These are phyloP conservation scores for Calonectria montana DNA, from an alignment of 2,329 filamentous ascomycete genomes.

Conservation along the genomic window DNA sequence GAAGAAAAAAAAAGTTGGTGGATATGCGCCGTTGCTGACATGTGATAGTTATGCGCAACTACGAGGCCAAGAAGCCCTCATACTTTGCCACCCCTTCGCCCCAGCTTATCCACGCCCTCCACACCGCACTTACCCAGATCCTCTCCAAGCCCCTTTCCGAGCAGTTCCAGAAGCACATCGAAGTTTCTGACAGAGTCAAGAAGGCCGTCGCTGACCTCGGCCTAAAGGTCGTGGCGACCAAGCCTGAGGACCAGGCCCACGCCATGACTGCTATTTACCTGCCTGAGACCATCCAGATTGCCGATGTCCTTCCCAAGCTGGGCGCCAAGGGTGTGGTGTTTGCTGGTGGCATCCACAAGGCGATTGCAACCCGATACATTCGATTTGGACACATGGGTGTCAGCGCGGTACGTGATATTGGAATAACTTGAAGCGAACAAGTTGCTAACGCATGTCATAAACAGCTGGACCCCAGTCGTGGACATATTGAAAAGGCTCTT, in stretches of 20 bases:
- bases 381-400: conserved; percentile 99
- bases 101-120: conserved; percentile 90
- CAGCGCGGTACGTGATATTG: conserved; percentile 72
- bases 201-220: conserved; percentile 83
- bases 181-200: conserved; percentile 87
- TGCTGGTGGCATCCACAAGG: conserved; percentile 94
- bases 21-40: conserved; percentile 25
- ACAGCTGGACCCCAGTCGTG: conserved; percentile 78
- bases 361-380: conserved; percentile 93
- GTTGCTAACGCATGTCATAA: conserved; percentile 32
- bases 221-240: conserved; percentile 85
- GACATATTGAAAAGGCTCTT: conserved; percentile 87
- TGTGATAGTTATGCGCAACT: conserved; percentile 90
- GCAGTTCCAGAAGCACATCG: conserved; percentile 84
- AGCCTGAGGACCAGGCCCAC: conserved; percentile 92
- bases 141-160: conserved; percentile 82
- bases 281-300: conserved; percentile 82
- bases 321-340: conserved; percentile 91
- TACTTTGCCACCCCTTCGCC: conserved; percentile 98
- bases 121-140: conserved; percentile 90
- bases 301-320: conserved; percentile 87
- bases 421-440: not conserved
- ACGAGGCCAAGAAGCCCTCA: conserved; percentile 95
- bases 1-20: not conserved
- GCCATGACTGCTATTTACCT: conserved; percentile 99